Evolutionary conservation across 371 early-diverging fungal species (phyloP), one percentile per base, ranked within the genome.

Genomic region (Amoeboaphelidium protococcarum): DNA sequence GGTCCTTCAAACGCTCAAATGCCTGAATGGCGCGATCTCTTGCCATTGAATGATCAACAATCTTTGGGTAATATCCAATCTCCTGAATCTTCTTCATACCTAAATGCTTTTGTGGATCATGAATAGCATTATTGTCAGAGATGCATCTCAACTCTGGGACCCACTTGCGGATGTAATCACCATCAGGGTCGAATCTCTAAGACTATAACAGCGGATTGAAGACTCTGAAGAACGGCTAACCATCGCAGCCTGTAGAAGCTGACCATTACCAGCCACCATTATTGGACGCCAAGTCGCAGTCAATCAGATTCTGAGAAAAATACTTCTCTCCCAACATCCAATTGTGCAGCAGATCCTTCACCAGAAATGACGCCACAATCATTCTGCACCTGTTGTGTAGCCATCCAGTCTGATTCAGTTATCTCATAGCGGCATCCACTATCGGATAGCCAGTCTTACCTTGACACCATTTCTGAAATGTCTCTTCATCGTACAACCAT

Each of bases 141-240:
- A n/a, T n/a, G n/a, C n/a, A n/a, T n/a, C n/a, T n/a, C n/a, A 66
- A 49, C 50, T 66, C 64, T 31, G 37, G 37, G 16, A 31, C 16
- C 37, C 37, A 31, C 37, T 31, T 31, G 10, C 16, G 6, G 37
- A 31, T 31, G 37, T 31, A 31, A 31, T 6, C 37, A 10, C 16
- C 10, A 31, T 31, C 37, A 31, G 37, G 37, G 37, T 31, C 37
- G 37, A 10, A 31, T 16, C 16, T 31, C 37, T 31, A 10, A 6
- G 6, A 16, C 37, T 31, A 16, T 6, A 31, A 16, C 6, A 10
- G 10, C 37, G 16, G 6, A 16, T 31, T 31, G 37, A 31, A 31
- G 37, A 10, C 6, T 31, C 37, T 31, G 37, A 10, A 31, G n/a
- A n/a, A n/a, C 6, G 37, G 37, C 37, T 10, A 10, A 31, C 10